Base-by-base conservation (phyloP, 192 early-diverging fungal genomes). In the Gamsiella multidivaricata region DNA sequence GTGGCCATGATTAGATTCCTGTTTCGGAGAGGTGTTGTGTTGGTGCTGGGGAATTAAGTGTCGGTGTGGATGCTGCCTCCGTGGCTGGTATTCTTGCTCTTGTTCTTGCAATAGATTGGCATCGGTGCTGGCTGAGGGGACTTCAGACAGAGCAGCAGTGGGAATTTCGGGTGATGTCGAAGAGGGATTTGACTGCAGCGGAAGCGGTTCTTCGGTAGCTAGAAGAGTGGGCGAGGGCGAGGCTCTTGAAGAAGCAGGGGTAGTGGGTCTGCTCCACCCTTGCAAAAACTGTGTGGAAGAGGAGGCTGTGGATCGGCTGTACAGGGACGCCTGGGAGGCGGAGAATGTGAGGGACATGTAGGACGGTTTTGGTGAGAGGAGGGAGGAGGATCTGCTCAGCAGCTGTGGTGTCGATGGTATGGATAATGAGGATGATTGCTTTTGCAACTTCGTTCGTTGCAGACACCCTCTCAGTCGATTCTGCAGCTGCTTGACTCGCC, bases 1-100 rank as follows among this genome's bases (percentile, higher is more conserved):
- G 45, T 78, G 61, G 11, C 74, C 74, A 28, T 34, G 18, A 20
- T 26, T 58, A 2, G 46, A 5, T 31, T 61, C 37, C 20, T n/a
- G 50, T 25, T 22, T 29, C 22, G 20, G 9, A 12, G 54, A 34
- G 32, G 46, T 9, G 46, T 49, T 15, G 39, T 15, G 47, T 50
- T 23, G 12, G 47, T 50, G 47, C 17, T 12, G 7, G 47, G 47
- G 47, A 15, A 50, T 6, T 20, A 36, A 50, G n/a, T 41, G 61
- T 1, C 22, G 61, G 17, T 36, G 49, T 4, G 31, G 61, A 22
- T 41, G 18, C 32, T 15, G 29, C 23, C 42, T 10, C 12, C 12
- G 45, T 5, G n/a, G n/a, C 5, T 46, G 45, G n/a, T 46, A 18
- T 4, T n/a, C 4, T n/a, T 10, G 45, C 17, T 46, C 15, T 46